Conservation (phyloP, 305 asterid genomes). For the Solanum hybrid region DNA sequence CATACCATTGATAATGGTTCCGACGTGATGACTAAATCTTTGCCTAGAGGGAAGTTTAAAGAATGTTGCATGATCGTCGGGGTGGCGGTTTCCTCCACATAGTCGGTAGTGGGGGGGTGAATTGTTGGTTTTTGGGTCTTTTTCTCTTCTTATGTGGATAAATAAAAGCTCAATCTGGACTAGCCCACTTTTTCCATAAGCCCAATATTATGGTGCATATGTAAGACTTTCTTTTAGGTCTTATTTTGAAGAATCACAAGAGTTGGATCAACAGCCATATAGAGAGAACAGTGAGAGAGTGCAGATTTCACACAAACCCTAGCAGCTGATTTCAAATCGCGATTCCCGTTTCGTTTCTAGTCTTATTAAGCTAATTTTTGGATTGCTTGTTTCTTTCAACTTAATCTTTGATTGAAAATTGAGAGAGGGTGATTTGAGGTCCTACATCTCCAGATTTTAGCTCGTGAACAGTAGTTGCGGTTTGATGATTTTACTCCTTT, state of each 20-base stretch:
- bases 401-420: not conserved
- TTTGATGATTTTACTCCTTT: not conserved
- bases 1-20: no score
- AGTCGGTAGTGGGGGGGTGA: no score
- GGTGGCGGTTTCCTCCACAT: no score
- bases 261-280: not conserved
- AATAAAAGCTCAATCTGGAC: not conserved
- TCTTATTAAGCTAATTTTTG: no score
- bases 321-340: not conserved
- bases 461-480: not conserved
- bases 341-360: not conserved
- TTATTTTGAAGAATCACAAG: not conserved
- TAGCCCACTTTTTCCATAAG: not conserved
- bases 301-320: not conserved
- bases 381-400: not conserved
- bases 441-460: not conserved
- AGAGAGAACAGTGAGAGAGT: not conserved
- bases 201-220: not conserved
- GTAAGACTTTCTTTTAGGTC: not conserved
- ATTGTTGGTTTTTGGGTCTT: not conserved
- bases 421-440: not conserved
- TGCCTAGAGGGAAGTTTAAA: no score
- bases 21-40: no score
- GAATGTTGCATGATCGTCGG: no score
- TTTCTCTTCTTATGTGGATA: not conserved